A percentile compares a stretch with the other conserved stretches of the same genome.
phyloP scores from a whole-genome alignment of 2,329 filamentous ascomycete species.

The Aspergillus texensis region DNA sequence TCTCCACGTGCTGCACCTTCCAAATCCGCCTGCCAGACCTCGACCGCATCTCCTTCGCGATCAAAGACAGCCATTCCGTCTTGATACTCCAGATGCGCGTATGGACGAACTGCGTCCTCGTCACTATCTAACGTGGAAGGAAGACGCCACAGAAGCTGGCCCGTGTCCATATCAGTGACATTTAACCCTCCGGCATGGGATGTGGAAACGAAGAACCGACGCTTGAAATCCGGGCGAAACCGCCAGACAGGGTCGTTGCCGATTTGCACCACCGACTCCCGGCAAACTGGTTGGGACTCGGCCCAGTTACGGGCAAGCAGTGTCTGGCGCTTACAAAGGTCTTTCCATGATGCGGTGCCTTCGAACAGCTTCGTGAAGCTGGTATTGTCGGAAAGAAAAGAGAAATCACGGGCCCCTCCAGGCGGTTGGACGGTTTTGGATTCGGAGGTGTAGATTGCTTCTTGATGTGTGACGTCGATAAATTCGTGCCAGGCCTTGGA shows the following conservation, averaged over 20 bases:
- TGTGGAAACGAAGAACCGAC: conserved; percentile 50
- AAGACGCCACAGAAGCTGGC: conserved; percentile 42
- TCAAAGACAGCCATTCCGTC: conserved; percentile 52
- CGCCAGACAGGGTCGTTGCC: conserved; percentile 49
- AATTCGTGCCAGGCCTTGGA: conserved; percentile 46
- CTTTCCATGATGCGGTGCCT: conserved; percentile 45
- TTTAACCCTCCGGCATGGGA: conserved; percentile 49
- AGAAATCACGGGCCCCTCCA: conserved; percentile 32
- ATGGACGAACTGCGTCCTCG: conserved; percentile 41
- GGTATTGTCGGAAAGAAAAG: conserved; percentile 28
- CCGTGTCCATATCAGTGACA: conserved; percentile 52
- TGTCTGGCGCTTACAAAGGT: conserved; percentile 46
- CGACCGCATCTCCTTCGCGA: conserved; percentile 46
- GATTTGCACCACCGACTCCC: conserved; percentile 46
- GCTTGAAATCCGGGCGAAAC: conserved; percentile 51
- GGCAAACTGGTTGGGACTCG: conserved; percentile 33
- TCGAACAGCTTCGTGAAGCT: conserved; percentile 40
- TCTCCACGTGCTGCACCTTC: conserved; percentile 40
- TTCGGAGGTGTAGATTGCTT: conserved; percentile 46
- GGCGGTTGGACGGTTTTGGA: conserved; percentile 34
- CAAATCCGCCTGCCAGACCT: conserved; percentile 48
- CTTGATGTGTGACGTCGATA: conserved; percentile 47
- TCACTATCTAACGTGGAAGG: conserved; percentile 30
- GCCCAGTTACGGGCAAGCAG: conserved; percentile 46
- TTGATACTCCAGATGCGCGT: conserved; percentile 52